Percentiles rank a stretch among this genome's conserved stretches.
Conservation (phyloP, 441 rosid genomes). For the Capsella rubella region DNA sequence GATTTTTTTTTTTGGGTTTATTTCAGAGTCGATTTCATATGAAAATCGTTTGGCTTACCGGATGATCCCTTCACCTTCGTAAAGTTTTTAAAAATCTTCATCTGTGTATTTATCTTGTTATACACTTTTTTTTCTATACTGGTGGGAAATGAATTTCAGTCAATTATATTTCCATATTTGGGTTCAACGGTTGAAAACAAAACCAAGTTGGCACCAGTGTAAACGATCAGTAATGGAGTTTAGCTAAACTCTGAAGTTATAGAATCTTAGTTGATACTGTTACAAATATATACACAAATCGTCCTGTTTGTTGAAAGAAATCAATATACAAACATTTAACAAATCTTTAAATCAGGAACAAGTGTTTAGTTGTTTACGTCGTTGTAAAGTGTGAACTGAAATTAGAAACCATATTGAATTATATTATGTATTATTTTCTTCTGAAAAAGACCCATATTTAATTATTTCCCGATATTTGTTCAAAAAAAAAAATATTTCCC, state of each 20-base stretch:
- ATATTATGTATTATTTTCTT: not conserved
- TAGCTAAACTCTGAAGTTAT: not conserved
- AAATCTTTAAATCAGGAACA: not conserved
- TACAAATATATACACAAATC: slow-evolving; percentile 26
- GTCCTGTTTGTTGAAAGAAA: slow-evolving; percentile 14
- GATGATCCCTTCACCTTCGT: not conserved
- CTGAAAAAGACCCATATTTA: not conserved
- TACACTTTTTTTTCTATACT: slow-evolving; percentile 2
- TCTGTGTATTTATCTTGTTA: slow-evolving; percentile 4
- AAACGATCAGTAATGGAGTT: slow-evolving; percentile 26
- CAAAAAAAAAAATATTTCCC: no score
- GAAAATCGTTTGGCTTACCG: not conserved
- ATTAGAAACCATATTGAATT: slow-evolving; percentile 1
- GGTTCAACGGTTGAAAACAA: slow-evolving; percentile 33
- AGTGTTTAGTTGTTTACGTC: slow-evolving; percentile 24
- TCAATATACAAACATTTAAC: not conserved
- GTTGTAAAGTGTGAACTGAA: slow-evolving; percentile 26
- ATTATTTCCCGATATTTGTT: not conserved
- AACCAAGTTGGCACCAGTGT: slow-evolving; percentile 25
- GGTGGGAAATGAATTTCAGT: slow-evolving; percentile 24
- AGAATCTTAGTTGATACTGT: slow-evolving; percentile 16
- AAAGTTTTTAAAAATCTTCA: slow-evolving; percentile 13
- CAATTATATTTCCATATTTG: slow-evolving; percentile 29
- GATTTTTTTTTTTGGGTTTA: not conserved
- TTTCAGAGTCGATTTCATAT: not conserved